Percentiles rank a stretch among this genome's conserved stretches.
These are phyloP conservation scores for Fraxinus anomala DNA, from an alignment of 257 asterid genomes.

Conservation along the genomic window DNA sequence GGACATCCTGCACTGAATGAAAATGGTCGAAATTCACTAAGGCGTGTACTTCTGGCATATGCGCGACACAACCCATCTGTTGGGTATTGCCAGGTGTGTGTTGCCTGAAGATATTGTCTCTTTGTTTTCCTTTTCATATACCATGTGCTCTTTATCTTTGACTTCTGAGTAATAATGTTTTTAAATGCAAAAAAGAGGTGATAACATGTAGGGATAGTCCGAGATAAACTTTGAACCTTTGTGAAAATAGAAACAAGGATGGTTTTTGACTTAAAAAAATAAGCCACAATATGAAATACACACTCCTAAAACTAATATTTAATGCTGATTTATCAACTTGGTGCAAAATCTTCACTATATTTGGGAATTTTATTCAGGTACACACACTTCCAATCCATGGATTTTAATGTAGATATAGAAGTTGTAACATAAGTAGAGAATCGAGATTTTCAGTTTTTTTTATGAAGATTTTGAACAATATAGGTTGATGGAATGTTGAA, in stretches of 20 bases:
- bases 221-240: slow-evolving; percentile 24
- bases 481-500: slow-evolving; percentile 14
- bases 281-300: neutral
- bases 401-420: slow-evolving; percentile 8
- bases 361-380: neutral
- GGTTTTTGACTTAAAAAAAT: neutral
- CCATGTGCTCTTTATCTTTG: slow-evolving; percentile 20
- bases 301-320: neutral
- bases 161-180: slow-evolving; percentile 3
- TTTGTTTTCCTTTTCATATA: slow-evolving; percentile 2
- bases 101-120: slow-evolving; percentile 26
- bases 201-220: slow-evolving; percentile 18
- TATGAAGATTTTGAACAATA: slow-evolving; percentile 12
- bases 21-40: slow-evolving; percentile 73
- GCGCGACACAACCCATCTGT: slow-evolving; percentile 90
- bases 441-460: neutral
- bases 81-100: slow-evolving; percentile 88
- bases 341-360: neutral
- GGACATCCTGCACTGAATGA: slow-evolving; percentile 94
- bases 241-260: slow-evolving; percentile 19
- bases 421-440: slow-evolving; percentile 7
- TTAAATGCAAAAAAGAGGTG: slow-evolving; percentile 16
- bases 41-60: slow-evolving; percentile 88
- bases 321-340: neutral
- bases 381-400: neutral